Conservation (phyloP, 2,329 filamentous ascomycete species). For the Monosporascus ibericus region DNA sequence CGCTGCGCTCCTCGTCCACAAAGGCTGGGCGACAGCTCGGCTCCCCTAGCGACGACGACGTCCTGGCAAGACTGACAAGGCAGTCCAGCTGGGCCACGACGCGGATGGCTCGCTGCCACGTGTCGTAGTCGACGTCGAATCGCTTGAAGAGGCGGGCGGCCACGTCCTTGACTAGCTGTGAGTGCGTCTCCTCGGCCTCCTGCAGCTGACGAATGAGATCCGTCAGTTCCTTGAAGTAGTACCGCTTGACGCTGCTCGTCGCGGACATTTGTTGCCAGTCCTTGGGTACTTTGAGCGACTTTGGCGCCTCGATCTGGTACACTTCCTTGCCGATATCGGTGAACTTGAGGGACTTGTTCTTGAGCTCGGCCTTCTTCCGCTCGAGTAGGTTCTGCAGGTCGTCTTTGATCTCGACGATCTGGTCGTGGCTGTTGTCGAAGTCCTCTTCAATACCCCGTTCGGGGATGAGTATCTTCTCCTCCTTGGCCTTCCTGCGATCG, state of each 20-base stretch:
- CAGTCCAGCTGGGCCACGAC: conserved; percentile 92
- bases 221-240: conserved; percentile 83
- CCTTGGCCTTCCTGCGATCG: conserved; percentile 71
- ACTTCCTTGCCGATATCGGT: conserved; percentile 93
- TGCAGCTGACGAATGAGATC: conserved; percentile 80
- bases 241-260: conserved; percentile 83
- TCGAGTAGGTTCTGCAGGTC: conserved; percentile 67
- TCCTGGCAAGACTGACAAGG: conserved; percentile 84
- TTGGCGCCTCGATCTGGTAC: conserved; percentile 90
- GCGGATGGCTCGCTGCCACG: conserved; percentile 85
- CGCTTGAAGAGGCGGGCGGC: conserved; percentile 75
- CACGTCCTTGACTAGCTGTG: conserved; percentile 84
- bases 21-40: conserved; percentile 88
- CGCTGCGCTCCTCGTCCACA: conserved; percentile 74
- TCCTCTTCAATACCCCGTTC: conserved; percentile 84
- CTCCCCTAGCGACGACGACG: conserved; percentile 75
- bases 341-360: conserved; percentile 66
- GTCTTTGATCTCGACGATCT: conserved; percentile 67
- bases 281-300: conserved; percentile 75
- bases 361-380: conserved; percentile 65
- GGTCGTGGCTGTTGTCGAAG: conserved; percentile 77
- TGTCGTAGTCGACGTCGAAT: conserved; percentile 80
- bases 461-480: conserved; percentile 77
- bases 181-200: conserved; percentile 90
- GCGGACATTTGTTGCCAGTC: conserved; percentile 96